Evolutionary conservation across 352 stramenopile genomes (phyloP).

Genomic region (Globisporangium perplexum): DNA sequence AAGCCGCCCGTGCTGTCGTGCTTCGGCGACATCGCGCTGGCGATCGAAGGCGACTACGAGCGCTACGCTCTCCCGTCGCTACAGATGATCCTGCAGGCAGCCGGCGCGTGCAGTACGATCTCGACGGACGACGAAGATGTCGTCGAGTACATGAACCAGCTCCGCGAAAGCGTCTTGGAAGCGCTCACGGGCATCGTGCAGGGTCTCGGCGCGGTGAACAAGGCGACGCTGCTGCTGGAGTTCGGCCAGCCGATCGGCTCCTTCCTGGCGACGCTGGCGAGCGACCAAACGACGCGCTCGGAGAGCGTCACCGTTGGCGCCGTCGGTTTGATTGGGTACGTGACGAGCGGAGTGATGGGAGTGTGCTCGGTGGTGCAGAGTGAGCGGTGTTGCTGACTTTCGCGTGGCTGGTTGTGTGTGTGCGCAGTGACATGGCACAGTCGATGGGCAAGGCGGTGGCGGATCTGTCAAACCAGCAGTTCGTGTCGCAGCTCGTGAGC

Average conservation of each 20-base stretch:
- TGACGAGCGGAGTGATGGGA: conserved; percentile 2
- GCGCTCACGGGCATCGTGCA: conserved; percentile 96
- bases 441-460: conserved; percentile 66
- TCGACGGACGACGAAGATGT: conserved; percentile 95
- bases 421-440: conserved; percentile 72
- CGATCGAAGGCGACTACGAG: conserved; percentile 91
- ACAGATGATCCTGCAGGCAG: conserved; percentile 84
- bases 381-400: not conserved
- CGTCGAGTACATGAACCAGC: conserved; percentile 97
- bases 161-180: conserved; percentile 95
- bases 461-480: conserved; percentile 56
- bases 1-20: conserved; percentile 96
- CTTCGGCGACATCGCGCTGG: conserved; percentile 97
- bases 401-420: conserved; percentile 4
- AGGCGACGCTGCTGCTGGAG: conserved; percentile 78
- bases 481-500: conserved; percentile 65
- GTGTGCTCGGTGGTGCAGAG: too few relatives aligned
- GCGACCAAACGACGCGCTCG: conserved; percentile 75
- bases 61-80: conserved; percentile 79
- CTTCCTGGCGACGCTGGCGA: conserved; percentile 86
- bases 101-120: conserved; percentile 81
- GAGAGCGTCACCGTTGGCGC: conserved; percentile 90
- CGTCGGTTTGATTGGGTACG: conserved; percentile 86
- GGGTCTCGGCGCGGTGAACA: conserved; percentile 88
- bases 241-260: conserved; percentile 81